Evolutionary conservation across 2,329 filamentous ascomycete genomes (phyloP), one percentile per base, ranked within the genome.

Genomic region (Xylaria sp.): DNA sequence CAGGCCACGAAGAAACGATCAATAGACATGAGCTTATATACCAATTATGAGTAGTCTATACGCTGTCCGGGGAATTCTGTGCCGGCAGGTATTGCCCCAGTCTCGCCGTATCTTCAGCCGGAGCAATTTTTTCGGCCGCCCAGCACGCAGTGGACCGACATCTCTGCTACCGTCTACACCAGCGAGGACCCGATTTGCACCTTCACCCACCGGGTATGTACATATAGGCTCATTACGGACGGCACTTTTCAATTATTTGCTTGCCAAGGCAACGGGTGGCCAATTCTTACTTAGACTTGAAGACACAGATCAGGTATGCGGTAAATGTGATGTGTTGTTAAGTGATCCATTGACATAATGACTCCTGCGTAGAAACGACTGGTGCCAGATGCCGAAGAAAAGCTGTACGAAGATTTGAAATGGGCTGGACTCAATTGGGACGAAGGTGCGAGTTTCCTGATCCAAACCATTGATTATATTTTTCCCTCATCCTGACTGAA

Each of bases 361-460:
- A 63, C 53, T 4, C 48, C 36, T 52, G 74, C 61, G 15, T 64
- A 96, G 92, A 93, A 91, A 82, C 89, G 96, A 68, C 90, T 95
- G 9, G 89, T 98, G 4, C 81, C 84, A 0, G 94, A 91, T 76
- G 94, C 96, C 1, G 94, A 97, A 78, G 80, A 90, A 68, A 87
- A 90, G 63, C 81, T 99, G 3, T 92, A 91, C 72, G 83, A 91
- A 66, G 95, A 98, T 77, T 81, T 99, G 62, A 85, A 86, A 81
- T 99, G 96, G 96, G 92, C 94, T 20, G 94, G 94, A 0, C 82
- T 99, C 36, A 83, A 91, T 61, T 99, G 95, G 95, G 94, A 97
- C 80, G 97, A 99, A 88, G 94, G 90, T 90, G 74, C 45, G 74
- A 64, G 39, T 61, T 58, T 23, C 53, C 20, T 30, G 4, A 28